These are phyloP conservation scores for Begonia peltatifolia DNA, from an alignment of 306 rosid species.

Conservation along the genomic window DNA sequence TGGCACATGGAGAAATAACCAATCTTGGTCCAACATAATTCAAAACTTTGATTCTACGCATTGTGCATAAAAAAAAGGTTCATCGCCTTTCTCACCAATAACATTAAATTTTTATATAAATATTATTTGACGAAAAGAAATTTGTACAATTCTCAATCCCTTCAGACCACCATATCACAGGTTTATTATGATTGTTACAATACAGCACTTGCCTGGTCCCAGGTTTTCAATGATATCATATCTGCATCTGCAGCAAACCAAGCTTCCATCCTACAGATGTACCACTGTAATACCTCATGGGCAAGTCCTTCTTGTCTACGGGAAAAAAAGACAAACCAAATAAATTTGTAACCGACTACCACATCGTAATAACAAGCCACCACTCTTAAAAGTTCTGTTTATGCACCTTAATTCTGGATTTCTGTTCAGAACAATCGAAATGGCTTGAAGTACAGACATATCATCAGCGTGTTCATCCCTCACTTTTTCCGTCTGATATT, in stretches of 20 bases:
- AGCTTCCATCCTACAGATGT: constrained; percentile 69
- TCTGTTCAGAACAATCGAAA: constrained; percentile 42
- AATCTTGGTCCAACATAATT: too few species aligned
- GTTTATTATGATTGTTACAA: too few species aligned
- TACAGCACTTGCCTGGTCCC: constrained; percentile 64
- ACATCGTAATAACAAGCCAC: background rate
- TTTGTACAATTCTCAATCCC: too few species aligned
- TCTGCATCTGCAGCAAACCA: constrained; percentile 86
- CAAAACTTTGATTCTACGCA: too few species aligned
- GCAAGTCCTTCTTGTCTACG: constrained; percentile 59
- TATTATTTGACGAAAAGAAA: too few species aligned
- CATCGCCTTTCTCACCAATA: too few species aligned
- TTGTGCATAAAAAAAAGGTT: too few species aligned
- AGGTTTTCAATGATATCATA: constrained; percentile 54
- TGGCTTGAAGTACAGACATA: constrained; percentile 51
- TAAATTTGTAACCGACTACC: background rate
- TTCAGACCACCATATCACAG: too few species aligned
- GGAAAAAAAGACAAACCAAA: background rate
- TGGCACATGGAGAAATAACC: too few species aligned
- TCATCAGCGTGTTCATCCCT: constrained; percentile 53
- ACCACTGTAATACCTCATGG: constrained; percentile 63
- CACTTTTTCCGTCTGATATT: constrained; percentile 43
- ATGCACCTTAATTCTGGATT: constrained; percentile 44
- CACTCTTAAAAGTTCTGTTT: background rate
- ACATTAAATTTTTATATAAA: too few species aligned